Evolutionary conservation across 257 asterid species (phyloP).

Genomic region (Mitragyna speciosa): DNA sequence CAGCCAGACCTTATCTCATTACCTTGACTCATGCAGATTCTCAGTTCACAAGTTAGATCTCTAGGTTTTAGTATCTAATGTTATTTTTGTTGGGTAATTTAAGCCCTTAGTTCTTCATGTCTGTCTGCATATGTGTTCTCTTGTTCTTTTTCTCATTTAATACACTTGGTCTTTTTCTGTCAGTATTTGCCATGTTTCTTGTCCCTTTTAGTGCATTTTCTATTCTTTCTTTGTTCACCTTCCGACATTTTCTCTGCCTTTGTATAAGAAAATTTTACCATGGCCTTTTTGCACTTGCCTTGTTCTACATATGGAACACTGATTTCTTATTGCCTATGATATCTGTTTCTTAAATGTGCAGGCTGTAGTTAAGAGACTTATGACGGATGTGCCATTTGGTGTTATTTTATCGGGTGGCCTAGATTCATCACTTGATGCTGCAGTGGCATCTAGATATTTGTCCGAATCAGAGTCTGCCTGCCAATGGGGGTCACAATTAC

Average conservation of each 20-base stretch:
- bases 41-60: neutral
- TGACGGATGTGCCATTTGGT: conserved; percentile 99
- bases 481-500: conserved; percentile 91
- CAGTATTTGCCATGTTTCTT: neutral
- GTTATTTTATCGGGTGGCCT: conserved; percentile 98
- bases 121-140: neutral
- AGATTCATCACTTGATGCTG: conserved; percentile 98
- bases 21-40: neutral
- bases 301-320: neutral
- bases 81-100: neutral
- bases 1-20: neutral
- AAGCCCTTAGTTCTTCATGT: neutral
- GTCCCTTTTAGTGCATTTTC: neutral
- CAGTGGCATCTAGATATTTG: conserved; percentile 90
- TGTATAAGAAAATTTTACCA: neutral
- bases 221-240: neutral
- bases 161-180: neutral
- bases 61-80: neutral
- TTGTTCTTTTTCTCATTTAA: neutral
- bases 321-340: conserved; percentile 17
- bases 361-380: conserved; percentile 95
- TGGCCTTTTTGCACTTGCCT: neutral
- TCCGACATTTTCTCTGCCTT: neutral
- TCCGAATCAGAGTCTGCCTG: conserved; percentile 61
- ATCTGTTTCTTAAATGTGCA: conserved; percentile 34